A percentile compares a stretch with the other conserved stretches of the same genome.
Conservation (phyloP, 2,329 filamentous ascomycete genomes). For the Phaeosphaeriaceae sp. region DNA sequence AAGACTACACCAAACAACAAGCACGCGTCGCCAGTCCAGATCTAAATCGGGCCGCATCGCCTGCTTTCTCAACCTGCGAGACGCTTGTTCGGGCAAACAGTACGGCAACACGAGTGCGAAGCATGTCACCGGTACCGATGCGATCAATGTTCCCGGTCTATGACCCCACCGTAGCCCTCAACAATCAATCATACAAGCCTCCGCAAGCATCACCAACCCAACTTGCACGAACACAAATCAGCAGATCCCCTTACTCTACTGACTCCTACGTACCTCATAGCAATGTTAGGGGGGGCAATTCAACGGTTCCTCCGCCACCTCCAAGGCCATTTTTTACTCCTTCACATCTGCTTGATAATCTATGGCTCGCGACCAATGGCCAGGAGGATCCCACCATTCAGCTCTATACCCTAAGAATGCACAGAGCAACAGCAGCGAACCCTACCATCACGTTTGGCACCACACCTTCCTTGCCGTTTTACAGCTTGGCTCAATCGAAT, state of each 20-base stretch:
- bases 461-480: slow-evolving; percentile 72
- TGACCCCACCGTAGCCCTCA: slow-evolving; percentile 69
- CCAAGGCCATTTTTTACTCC: slow-evolving; percentile 52
- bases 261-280: slow-evolving; percentile 54
- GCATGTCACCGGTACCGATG: slow-evolving; percentile 52
- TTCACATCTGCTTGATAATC: slow-evolving; percentile 66
- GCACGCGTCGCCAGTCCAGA: slow-evolving; percentile 34
- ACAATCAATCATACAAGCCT: slow-evolving; percentile 73
- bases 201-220: slow-evolving; percentile 68
- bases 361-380: slow-evolving; percentile 74
- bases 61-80: slow-evolving; percentile 43
- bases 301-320: slow-evolving; percentile 24
- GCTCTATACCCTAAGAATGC: slow-evolving; percentile 49
- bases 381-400: slow-evolving; percentile 57
- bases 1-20: slow-evolving; percentile 22
- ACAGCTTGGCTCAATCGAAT: slow-evolving; percentile 68
- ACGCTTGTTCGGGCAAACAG: slow-evolving; percentile 49
- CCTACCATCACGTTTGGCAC: slow-evolving; percentile 67
- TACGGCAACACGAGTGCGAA: slow-evolving; percentile 35
- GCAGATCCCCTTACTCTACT: slow-evolving; percentile 66
- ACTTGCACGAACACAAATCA: slow-evolving; percentile 70
- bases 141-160: slow-evolving; percentile 80
- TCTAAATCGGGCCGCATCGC: slow-evolving; percentile 40
- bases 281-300: slow-evolving; percentile 39
- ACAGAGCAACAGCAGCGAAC: slow-evolving; percentile 52